Evolutionary conservation across 768 basidiomycete species (phyloP).

Genomic region (Leccinum longicurvipes): DNA sequence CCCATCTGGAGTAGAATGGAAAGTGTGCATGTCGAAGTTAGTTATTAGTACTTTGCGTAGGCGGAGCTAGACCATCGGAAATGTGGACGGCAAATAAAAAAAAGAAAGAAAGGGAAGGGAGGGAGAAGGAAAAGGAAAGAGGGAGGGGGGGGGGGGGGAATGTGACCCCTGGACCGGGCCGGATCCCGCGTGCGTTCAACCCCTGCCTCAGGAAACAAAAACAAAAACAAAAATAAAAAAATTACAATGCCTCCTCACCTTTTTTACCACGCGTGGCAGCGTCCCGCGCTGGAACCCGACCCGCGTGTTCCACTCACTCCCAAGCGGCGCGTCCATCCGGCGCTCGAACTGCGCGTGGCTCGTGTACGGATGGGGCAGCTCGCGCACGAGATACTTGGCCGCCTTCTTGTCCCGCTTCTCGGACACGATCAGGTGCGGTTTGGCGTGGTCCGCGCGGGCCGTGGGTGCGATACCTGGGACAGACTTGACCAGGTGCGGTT

Average conservation of each 20-base stretch:
- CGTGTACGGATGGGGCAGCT: constrained; percentile 93
- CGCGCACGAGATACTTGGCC: constrained; percentile 82
- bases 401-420: constrained; percentile 96
- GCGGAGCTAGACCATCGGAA: neutral
- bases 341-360: constrained; percentile 91
- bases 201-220: neutral
- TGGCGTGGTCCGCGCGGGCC: constrained; percentile 78
- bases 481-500: constrained; percentile 74
- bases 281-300: constrained; percentile 81
- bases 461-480: constrained; percentile 77
- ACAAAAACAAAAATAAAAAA: neutral
- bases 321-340: constrained; percentile 75
- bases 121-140: neutral
- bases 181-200: neutral
- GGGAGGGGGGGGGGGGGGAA: neutral
- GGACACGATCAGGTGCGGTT: constrained; percentile 90
- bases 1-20: constrained; percentile 51
- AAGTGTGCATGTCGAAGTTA: neutral
- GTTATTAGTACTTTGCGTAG: neutral
- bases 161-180: neutral
- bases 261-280: constrained; percentile 81
- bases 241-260: constrained; percentile 42
- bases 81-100: neutral
- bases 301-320: constrained; percentile 92
- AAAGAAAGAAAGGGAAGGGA: neutral